These are phyloP conservation scores for Thymus quinquecostatus DNA, from an alignment of 257 asterid genomes.

Conservation along the genomic window DNA sequence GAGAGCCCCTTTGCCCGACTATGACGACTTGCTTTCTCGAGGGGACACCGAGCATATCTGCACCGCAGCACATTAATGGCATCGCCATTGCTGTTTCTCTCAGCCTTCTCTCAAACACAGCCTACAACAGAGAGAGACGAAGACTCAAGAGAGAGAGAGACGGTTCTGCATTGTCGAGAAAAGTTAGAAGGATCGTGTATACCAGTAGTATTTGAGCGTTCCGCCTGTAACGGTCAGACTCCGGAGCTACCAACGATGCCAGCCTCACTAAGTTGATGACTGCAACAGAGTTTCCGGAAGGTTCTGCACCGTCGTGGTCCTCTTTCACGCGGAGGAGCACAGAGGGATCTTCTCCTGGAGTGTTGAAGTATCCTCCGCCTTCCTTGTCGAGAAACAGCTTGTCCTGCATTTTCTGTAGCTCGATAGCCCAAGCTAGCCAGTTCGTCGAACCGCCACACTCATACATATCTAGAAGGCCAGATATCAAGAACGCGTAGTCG, in stretches of 20 bases:
- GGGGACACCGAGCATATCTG: conserved; percentile 71
- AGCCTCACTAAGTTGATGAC: conserved; percentile 75
- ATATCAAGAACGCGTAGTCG: conserved; percentile 81
- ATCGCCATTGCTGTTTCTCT: conserved; percentile 69
- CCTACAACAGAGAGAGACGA: conserved; percentile 41
- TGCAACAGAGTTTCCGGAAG: conserved; percentile 91
- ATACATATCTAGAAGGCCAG: conserved; percentile 77
- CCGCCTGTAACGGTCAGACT: conserved; percentile 54
- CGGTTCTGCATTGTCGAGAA: background rate
- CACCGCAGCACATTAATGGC: conserved; percentile 92
- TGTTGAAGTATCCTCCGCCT: conserved; percentile 92
- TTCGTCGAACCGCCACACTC: conserved; percentile 75
- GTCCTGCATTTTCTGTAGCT: conserved; percentile 81
- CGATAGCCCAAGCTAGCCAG: conserved; percentile 92
- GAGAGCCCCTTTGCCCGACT: conserved; percentile 51
- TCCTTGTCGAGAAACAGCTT: conserved; percentile 81
- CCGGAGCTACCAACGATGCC: conserved; percentile 63
- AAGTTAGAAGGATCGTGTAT: background rate
- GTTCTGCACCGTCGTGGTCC: conserved; percentile 98
- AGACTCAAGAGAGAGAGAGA: background rate
- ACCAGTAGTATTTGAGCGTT: conserved; percentile 79
- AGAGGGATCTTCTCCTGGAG: conserved; percentile 87
- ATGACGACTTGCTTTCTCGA: conserved; percentile 78
- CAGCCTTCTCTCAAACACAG: conserved; percentile 88
- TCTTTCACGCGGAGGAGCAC: conserved; percentile 93